Conservation (phyloP, 2,329 filamentous ascomycete genomes). For the Pseudogymnoascus sp. region DNA sequence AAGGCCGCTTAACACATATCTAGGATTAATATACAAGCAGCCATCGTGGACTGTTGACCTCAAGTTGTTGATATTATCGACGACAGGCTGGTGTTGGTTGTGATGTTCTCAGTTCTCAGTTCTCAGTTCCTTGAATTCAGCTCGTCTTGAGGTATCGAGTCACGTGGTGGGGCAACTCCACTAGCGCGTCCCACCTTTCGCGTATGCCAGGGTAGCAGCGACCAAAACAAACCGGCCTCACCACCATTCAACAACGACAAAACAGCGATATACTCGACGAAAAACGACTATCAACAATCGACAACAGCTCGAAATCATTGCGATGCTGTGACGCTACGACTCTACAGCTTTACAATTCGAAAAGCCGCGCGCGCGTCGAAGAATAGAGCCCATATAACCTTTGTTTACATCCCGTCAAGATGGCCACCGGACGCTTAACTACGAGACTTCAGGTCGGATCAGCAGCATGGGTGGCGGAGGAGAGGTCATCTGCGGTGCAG, state of each 20-base stretch:
- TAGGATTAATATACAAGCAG: neutral
- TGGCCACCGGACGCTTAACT: slow-evolving; percentile 32
- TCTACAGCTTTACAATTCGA: slow-evolving; percentile 1
- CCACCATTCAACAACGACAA: slow-evolving; percentile 1
- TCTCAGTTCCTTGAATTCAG: neutral
- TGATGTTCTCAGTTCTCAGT: neutral
- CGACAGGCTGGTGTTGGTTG: neutral
- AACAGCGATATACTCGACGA: neutral
- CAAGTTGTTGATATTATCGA: neutral
- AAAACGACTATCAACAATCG: slow-evolving; percentile 5
- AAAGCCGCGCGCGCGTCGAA: neutral
- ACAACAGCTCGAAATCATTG: slow-evolving; percentile 1
- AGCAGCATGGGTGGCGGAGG: slow-evolving; percentile 75
- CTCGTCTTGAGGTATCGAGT: neutral
- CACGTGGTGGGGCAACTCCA: slow-evolving; percentile 3
- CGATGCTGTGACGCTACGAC: slow-evolving; percentile 5
- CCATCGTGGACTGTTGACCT: no score
- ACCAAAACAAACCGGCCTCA: slow-evolving; percentile 7
- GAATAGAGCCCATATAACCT: neutral
- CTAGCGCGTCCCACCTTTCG: slow-evolving; percentile 10
- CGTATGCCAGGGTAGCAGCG: slow-evolving; percentile 9
- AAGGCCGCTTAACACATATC: neutral
- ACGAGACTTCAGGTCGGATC: slow-evolving; percentile 69
- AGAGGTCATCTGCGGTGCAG: slow-evolving; percentile 70
- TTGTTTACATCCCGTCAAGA: slow-evolving; percentile 17